phyloP scores from a whole-genome alignment of 2,329 filamentous ascomycete species.

The Cercospora citrullina region DNA sequence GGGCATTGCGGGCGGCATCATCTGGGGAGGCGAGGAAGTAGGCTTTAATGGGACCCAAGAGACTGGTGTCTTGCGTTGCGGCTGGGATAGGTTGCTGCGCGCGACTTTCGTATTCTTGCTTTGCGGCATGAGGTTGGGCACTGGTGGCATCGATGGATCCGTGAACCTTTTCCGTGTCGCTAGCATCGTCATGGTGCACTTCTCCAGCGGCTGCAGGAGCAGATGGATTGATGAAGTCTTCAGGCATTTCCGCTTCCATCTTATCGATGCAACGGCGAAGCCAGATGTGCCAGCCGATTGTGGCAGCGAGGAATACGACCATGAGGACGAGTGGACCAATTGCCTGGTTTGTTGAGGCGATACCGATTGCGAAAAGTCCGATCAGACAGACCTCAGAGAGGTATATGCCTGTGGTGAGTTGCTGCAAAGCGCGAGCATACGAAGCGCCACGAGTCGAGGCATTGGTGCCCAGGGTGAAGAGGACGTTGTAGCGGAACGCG shows the following conservation, averaged over 20 bases:
- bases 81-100: background rate
- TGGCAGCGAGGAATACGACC: slow-evolving; percentile 43
- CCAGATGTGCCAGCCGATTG: slow-evolving; percentile 45
- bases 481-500: slow-evolving; percentile 51
- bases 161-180: slow-evolving; percentile 11
- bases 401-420: slow-evolving; percentile 49
- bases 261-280: slow-evolving; percentile 38
- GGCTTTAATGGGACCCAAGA: slow-evolving; percentile 27
- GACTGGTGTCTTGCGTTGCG: slow-evolving; percentile 11
- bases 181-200: background rate
- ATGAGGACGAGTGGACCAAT: slow-evolving; percentile 46
- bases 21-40: slow-evolving; percentile 27
- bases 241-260: slow-evolving; percentile 37
- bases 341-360: slow-evolving; percentile 33
- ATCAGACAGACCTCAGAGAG: slow-evolving; percentile 49
- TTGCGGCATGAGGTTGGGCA: background rate
- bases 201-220: background rate
- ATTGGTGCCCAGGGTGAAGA: slow-evolving; percentile 48
- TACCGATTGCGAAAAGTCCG: slow-evolving; percentile 47
- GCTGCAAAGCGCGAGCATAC: slow-evolving; percentile 47
- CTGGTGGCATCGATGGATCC: slow-evolving; percentile 14
- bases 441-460: slow-evolving; percentile 48
- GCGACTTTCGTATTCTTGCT: background rate
- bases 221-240: slow-evolving; percentile 16
- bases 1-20: slow-evolving; percentile 32